Evolutionary conservation across 2,329 filamentous ascomycete genomes (phyloP).

Genomic region (Arthrobotrys iridis): DNA sequence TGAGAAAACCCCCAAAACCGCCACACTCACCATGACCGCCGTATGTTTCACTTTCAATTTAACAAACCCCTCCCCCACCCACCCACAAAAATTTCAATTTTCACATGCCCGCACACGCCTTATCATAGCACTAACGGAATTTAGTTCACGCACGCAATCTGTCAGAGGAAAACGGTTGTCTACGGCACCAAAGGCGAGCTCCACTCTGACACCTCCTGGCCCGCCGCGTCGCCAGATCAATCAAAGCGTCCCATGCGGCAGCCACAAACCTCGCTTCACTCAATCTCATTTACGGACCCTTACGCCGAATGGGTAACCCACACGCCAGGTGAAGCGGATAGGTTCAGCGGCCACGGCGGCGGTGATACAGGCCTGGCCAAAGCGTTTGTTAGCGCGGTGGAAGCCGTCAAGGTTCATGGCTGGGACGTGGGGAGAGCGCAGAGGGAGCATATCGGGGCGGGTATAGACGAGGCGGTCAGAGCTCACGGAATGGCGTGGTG

Average conservation of each 20-base stretch:
- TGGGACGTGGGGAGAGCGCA: slow-evolving; percentile 77
- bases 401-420: slow-evolving; percentile 77
- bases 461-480: slow-evolving; percentile 81
- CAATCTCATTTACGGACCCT: slow-evolving; percentile 44
- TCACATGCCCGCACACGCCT: not conserved
- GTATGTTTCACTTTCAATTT: slow-evolving; percentile 29
- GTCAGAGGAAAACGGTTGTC: slow-evolving; percentile 82
- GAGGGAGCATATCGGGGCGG: slow-evolving; percentile 72
- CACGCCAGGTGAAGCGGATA: slow-evolving; percentile 38
- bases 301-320: slow-evolving; percentile 47
- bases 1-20: slow-evolving; percentile 77
- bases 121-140: not conserved
- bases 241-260: slow-evolving; percentile 16
- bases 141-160: slow-evolving; percentile 80
- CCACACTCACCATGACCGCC: slow-evolving; percentile 92
- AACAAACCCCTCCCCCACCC: not conserved
- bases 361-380: slow-evolving; percentile 81
- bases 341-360: slow-evolving; percentile 74
- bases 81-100: not conserved
- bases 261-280: slow-evolving; percentile 50
- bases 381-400: slow-evolving; percentile 84
- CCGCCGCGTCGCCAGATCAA: slow-evolving; percentile 11
- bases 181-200: slow-evolving; percentile 90
- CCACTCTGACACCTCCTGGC: slow-evolving; percentile 74
- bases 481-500: slow-evolving; percentile 95